Conservation (phyloP, 2,329 filamentous ascomycete genomes). For the Chalaropsis thielavioides region DNA sequence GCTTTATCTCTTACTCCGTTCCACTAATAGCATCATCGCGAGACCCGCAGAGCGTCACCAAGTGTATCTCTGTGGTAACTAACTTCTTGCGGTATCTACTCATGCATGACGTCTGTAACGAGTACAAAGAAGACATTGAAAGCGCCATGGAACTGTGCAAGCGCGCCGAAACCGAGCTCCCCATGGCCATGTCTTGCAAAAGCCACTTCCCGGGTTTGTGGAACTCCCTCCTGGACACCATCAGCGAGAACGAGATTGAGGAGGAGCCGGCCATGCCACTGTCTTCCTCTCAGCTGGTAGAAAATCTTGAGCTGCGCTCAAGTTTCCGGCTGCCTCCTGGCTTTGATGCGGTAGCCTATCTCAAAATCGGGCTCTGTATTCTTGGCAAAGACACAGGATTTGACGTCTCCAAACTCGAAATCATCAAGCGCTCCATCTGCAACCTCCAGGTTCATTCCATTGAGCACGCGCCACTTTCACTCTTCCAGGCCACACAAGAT, state of each 20-base stretch:
- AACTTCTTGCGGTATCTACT: slow-evolving; percentile 85
- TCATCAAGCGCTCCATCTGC: background rate
- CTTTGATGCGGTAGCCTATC: background rate
- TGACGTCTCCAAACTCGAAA: background rate
- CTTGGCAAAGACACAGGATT: background rate
- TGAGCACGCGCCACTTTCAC: background rate
- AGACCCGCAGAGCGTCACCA: background rate
- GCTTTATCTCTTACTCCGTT: slow-evolving; percentile 52
- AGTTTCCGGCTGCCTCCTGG: background rate
- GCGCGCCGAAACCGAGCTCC: slow-evolving; percentile 51
- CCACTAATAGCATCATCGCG: slow-evolving; percentile 21
- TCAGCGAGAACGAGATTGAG: background rate
- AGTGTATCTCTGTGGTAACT: slow-evolving; percentile 42
- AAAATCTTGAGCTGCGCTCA: background rate
- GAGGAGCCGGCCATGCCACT: background rate
- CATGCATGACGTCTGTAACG: slow-evolving; percentile 72
- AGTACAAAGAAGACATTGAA: slow-evolving; percentile 54
- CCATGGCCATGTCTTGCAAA: slow-evolving; percentile 38
- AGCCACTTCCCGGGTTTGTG: slow-evolving; percentile 57
- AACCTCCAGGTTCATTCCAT: slow-evolving; percentile 2
- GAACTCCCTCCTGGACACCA: slow-evolving; percentile 50
- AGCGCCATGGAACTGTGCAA: slow-evolving; percentile 53
- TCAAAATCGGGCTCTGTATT: slow-evolving; percentile 7
- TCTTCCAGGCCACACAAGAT: background rate
- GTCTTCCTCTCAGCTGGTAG: background rate